Evolutionary conservation across 805 yeast species (phyloP).

Genomic region (Komagataella pastoris): DNA sequence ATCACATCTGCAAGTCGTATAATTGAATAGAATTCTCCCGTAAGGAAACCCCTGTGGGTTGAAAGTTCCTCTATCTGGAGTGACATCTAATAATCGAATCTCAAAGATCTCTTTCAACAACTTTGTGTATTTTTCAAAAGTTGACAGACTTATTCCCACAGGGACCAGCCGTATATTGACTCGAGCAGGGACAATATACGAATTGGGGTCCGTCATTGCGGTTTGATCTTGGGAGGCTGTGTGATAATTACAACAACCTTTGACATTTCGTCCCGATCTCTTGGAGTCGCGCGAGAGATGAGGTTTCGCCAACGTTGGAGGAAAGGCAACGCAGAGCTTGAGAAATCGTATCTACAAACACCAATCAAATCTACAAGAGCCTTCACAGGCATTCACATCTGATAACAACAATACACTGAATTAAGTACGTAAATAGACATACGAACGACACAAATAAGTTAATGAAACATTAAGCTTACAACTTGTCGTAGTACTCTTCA

Average conservation of each 20-base stretch:
- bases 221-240: not conserved
- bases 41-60: constrained; percentile 79
- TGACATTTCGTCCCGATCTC: not conserved
- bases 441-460: not conserved
- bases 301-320: not conserved
- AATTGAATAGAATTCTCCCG: constrained; percentile 58
- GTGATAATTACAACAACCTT: not conserved
- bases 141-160: constrained; percentile 29
- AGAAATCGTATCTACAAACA: too few species aligned
- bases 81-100: constrained; percentile 62
- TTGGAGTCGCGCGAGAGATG: not conserved
- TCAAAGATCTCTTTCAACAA: constrained; percentile 38
- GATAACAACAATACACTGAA: not conserved
- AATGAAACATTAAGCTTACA: constrained; percentile 26
- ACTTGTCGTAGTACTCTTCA: constrained; percentile 96
- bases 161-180: constrained; percentile 63
- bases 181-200: constrained; percentile 51
- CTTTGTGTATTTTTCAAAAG: constrained; percentile 28
- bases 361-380: not conserved
- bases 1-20: constrained; percentile 29
- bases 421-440: not conserved
- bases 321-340: too few species aligned
- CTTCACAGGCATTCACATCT: not conserved
- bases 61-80: constrained; percentile 53
- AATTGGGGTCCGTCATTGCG: constrained; percentile 22